Evolutionary conservation across 2,329 filamentous ascomycete species (phyloP), one percentile per base, ranked within the genome.

Genomic region (Talaromyces sp.): DNA sequence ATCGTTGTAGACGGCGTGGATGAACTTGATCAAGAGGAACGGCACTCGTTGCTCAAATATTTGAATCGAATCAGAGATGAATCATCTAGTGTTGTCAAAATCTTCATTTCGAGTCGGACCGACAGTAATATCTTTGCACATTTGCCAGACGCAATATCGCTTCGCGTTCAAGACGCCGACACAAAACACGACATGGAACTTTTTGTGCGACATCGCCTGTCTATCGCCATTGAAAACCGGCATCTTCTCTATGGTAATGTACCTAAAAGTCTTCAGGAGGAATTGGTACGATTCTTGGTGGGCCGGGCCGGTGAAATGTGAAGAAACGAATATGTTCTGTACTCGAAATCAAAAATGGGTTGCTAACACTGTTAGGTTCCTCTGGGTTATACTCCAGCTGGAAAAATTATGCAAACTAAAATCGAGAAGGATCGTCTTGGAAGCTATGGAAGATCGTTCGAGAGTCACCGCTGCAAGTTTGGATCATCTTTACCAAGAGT

Each of bases 1-100:
- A 73, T 77, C 17, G 44, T 76, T 4, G 70, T 77, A 39, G 72
- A 76, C 60, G 73, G 71, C 19, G 62, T 77, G 22, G 74, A 76
- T 60, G 73, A 76, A 64, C 70, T 69, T 56, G 65, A 75, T 30
- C 47, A 62, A 49, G n/a, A 47, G 28, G 62, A 56, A 17, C 65
- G 72, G 30, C 42, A 62, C 28, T 55, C 67, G 28, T 58, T 74
- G 10, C 61, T 76, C 1, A 58, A 70, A 51, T 62, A 64, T 32
- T 56, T 77, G n/a, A 59, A 69, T 4, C 19, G 30, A 4, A 69
- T 76, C 7, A 42, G 73, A 10, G 27, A 65, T 36, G 58, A 69
- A 1, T 70, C 70, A 7, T 22, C 63, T n/a, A 65, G 63, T 19
- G 28, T 74, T 1, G 63, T 75, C 4, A 75, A 76, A 55, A 65